These are phyloP conservation scores for Xylariaceae sp. DNA, from an alignment of 2,329 filamentous ascomycete species.

Conservation along the genomic window DNA sequence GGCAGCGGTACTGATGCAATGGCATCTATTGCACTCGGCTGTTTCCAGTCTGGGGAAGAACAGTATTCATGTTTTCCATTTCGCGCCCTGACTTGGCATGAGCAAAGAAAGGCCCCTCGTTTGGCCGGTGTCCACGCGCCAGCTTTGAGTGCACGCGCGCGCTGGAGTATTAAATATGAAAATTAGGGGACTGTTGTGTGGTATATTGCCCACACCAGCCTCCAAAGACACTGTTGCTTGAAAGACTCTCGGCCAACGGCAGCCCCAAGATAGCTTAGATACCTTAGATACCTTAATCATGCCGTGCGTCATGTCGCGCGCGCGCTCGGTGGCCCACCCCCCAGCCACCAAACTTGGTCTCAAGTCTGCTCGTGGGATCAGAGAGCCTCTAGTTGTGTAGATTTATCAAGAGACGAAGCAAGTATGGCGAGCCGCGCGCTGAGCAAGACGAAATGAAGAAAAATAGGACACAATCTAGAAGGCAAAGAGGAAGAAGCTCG, in stretches of 20 bases:
- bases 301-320: slow-evolving; percentile 34
- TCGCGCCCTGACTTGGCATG: slow-evolving; percentile 7
- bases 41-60: slow-evolving; percentile 10
- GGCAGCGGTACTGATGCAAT: slow-evolving; percentile 22
- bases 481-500: neutral
- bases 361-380: slow-evolving; percentile 14
- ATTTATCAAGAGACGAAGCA: slow-evolving; percentile 27
- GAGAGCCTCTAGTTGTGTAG: slow-evolving; percentile 25
- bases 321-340: slow-evolving; percentile 21
- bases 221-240: slow-evolving; percentile 15
- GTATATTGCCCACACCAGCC: slow-evolving; percentile 21
- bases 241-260: slow-evolving; percentile 22
- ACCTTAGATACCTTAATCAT: too few species aligned
- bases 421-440: slow-evolving; percentile 36
- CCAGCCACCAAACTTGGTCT: slow-evolving; percentile 14
- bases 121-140: slow-evolving; percentile 20
- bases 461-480: slow-evolving; percentile 1
- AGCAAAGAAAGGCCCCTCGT: slow-evolving; percentile 8
- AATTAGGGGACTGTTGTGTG: slow-evolving; percentile 15
- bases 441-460: slow-evolving; percentile 29
- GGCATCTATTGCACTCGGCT: slow-evolving; percentile 17
- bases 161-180: slow-evolving; percentile 21
- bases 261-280: slow-evolving; percentile 11
- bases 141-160: slow-evolving; percentile 27
- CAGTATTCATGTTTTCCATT: slow-evolving; percentile 9